Conservation (phyloP, 441 rosid species). For the Iberis amara region DNA sequence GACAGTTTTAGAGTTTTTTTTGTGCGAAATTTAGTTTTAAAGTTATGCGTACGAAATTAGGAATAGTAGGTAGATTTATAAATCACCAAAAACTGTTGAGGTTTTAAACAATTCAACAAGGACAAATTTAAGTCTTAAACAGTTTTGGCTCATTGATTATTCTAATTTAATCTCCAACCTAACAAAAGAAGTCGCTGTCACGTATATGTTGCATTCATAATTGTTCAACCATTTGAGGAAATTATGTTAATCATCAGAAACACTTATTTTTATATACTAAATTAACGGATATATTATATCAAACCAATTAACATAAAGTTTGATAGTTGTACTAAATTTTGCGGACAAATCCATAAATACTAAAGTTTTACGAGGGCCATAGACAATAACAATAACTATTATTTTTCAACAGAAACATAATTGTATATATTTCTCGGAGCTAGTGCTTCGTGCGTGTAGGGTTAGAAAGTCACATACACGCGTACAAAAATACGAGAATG, state of each 20-base stretch:
- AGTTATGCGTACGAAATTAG: no score
- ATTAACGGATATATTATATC: no score
- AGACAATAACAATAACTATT: neutral
- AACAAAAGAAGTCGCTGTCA: slow-evolving; percentile 22
- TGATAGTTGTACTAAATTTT: neutral
- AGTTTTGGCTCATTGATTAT: slow-evolving; percentile 10
- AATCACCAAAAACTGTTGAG: neutral
- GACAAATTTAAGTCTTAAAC: slow-evolving; percentile 1
- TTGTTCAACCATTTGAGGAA: slow-evolving; percentile 7
- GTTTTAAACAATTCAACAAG: neutral
- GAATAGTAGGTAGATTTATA: slow-evolving; percentile 6
- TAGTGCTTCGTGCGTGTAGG: slow-evolving; percentile 32
- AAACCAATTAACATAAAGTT: neutral
- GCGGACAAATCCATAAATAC: neutral
- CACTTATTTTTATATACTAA: no score
- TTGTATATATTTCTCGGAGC: slow-evolving; percentile 1
- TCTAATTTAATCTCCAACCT: slow-evolving; percentile 26
- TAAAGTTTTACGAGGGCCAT: neutral
- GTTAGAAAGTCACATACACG: no score
- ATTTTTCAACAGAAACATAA: no score
- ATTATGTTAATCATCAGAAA: no score
- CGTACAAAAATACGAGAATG: no score
- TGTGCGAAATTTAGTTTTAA: no score
- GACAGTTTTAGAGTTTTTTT: no score
- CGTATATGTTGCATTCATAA: slow-evolving; percentile 21